Evolutionary conservation across 1,284 basidiomycete species (phyloP).

Genomic region (Gymnopus androsaceus): DNA sequence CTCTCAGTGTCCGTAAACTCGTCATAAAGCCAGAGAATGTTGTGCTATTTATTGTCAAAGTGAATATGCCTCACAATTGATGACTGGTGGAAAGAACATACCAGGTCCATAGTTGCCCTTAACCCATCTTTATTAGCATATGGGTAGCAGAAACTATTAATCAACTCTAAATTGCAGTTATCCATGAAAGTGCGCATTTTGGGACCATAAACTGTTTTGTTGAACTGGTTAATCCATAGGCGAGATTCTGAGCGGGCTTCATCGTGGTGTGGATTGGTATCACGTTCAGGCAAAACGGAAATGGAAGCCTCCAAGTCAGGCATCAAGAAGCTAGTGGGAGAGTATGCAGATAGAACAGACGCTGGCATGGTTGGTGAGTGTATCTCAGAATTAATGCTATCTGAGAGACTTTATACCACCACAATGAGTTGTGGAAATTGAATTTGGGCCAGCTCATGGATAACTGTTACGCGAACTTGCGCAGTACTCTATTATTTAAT

Average conservation of each 20-base stretch:
- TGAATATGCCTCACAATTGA: too few relatives aligned
- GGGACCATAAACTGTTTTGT: not conserved
- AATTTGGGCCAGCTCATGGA: too few relatives aligned
- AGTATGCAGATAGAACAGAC: too few relatives aligned
- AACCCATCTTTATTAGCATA: conserved; percentile 43
- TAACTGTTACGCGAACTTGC: too few relatives aligned
- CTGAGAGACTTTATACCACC: too few relatives aligned
- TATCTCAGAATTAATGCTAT: too few relatives aligned
- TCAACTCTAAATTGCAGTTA: conserved; percentile 42
- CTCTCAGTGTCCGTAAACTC: conserved; percentile 51
- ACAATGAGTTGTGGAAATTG: too few relatives aligned
- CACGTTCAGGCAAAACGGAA: not conserved
- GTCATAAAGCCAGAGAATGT: conserved; percentile 50
- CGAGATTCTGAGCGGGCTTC: not conserved
- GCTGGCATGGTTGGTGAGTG: too few relatives aligned
- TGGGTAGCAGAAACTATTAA: conserved; percentile 45
- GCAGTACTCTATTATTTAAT: too few relatives aligned
- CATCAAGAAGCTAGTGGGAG: not conserved
- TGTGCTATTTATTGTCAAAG: too few relatives aligned
- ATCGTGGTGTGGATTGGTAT: not conserved
- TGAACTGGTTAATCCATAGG: not conserved
- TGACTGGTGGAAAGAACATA: too few relatives aligned
- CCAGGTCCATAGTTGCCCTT: not conserved
- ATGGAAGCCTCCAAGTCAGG: not conserved
- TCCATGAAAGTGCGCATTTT: conserved; percentile 34